Evolutionary conservation across 2,329 filamentous ascomycete species (phyloP).

Genomic region (Penicillium sp.): DNA sequence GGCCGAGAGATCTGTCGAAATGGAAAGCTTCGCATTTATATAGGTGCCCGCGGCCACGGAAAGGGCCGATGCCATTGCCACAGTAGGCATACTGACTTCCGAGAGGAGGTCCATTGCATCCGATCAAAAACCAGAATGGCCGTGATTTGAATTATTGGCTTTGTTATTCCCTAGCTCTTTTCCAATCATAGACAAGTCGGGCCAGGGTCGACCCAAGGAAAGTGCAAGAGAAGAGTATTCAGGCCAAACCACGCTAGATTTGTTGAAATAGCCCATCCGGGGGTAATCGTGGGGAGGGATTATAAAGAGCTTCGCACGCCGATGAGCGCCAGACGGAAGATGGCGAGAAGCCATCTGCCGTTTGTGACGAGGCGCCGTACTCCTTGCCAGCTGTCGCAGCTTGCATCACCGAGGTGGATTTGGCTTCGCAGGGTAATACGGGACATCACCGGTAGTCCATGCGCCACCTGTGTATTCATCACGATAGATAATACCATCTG

Average conservation of each 20-base stretch:
- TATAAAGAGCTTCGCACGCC: not conserved
- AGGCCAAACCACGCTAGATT: too few relatives aligned
- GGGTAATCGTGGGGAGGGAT: too few relatives aligned
- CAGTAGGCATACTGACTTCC: conserved; percentile 26
- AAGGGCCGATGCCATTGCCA: conserved; percentile 37
- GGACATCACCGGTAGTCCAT: too few relatives aligned
- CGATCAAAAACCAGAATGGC: not conserved
- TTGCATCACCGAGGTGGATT: not conserved
- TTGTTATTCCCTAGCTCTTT: too few relatives aligned
- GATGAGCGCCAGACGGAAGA: conserved; percentile 23
- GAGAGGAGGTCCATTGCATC: conserved; percentile 30
- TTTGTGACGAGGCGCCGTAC: conserved; percentile 5
- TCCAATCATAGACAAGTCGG: too few relatives aligned
- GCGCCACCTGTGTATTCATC: too few relatives aligned
- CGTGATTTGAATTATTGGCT: too few relatives aligned
- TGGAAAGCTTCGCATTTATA: conserved; percentile 44
- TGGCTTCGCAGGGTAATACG: not conserved
- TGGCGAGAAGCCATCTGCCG: conserved; percentile 27
- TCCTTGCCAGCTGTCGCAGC: too few relatives aligned
- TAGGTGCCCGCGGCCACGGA: conserved; percentile 40
- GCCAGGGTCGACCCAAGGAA: too few relatives aligned
- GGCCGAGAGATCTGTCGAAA: conserved; percentile 41
- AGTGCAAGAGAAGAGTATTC: too few relatives aligned
- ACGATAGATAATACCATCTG: too few relatives aligned
- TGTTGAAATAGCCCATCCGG: too few relatives aligned